These are phyloP conservation scores for Draba incana DNA, from an alignment of 345 rosid species.

Conservation along the genomic window DNA sequence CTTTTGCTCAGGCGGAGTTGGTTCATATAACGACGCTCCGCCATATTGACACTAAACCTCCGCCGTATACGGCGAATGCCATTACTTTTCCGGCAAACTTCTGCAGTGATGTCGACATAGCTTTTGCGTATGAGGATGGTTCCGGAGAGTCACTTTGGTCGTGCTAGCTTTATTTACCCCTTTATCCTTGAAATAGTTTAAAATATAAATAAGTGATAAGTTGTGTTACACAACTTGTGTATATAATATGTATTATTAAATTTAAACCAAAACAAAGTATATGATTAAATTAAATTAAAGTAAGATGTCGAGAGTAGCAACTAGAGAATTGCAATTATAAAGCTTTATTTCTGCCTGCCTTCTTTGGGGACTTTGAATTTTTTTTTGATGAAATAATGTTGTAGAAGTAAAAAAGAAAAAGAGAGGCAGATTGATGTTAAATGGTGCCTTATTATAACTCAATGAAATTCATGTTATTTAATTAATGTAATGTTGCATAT, in stretches of 20 bases:
- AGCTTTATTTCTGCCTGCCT: not conserved
- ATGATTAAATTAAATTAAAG: slow-evolving; percentile 4
- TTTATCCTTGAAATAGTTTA: slow-evolving; percentile 5
- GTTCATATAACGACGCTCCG: slow-evolving; percentile 55
- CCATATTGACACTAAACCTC: slow-evolving; percentile 28
- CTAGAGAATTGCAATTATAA: slow-evolving; percentile 15
- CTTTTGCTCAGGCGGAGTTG: slow-evolving; percentile 80
- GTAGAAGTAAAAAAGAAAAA: not conserved
- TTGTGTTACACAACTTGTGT: not conserved
- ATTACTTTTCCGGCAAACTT: slow-evolving; percentile 30
- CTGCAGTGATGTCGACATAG: slow-evolving; percentile 20
- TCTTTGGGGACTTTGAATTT: not conserved
- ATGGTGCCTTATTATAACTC: no score
- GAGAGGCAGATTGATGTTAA: not conserved
- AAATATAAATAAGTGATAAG: not conserved
- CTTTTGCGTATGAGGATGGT: slow-evolving; percentile 30
- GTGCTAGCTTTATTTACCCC: slow-evolving; percentile 20
- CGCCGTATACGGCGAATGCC: slow-evolving; percentile 19
- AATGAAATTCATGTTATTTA: no score
- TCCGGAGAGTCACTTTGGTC: slow-evolving; percentile 39
- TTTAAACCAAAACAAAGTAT: not conserved
- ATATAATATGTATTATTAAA: not conserved
- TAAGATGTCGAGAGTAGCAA: slow-evolving; percentile 9
- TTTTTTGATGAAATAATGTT: not conserved
- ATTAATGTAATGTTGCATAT: no score